Conservation (phyloP, 1,284 basidiomycete genomes). For the Amylostereum chailletii region DNA sequence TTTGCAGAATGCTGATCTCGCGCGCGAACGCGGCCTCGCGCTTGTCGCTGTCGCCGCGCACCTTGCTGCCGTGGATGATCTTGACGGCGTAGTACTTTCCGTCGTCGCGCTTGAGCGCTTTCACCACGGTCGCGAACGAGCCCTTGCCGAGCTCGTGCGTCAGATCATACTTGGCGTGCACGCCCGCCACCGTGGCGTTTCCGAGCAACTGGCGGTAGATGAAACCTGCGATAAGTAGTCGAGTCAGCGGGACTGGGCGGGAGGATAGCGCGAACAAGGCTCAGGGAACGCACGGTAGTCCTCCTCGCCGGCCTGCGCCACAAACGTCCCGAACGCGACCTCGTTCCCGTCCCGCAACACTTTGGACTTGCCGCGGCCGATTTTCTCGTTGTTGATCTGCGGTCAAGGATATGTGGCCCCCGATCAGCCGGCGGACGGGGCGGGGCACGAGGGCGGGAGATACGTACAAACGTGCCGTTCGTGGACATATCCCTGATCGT, state of each 20-base stretch:
- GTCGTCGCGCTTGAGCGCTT: conserved; percentile 50
- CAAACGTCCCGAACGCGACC: conserved; percentile 64
- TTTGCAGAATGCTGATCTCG: conserved; percentile 75
- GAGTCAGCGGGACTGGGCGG: neutral
- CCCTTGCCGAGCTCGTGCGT: conserved; percentile 67
- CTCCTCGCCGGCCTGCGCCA: conserved; percentile 40
- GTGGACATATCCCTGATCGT: conserved; percentile 67
- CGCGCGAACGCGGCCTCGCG: conserved; percentile 41
- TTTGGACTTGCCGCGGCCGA: conserved; percentile 47
- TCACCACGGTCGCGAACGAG: conserved; percentile 74
- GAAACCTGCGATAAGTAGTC: conserved; percentile 26
- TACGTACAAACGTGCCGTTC: conserved; percentile 80
- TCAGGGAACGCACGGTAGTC: conserved; percentile 44
- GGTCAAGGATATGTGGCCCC: neutral
- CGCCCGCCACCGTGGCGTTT: conserved; percentile 36
- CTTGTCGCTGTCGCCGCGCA: conserved; percentile 23
- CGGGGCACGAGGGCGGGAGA: conserved; percentile 3
- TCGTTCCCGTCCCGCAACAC: conserved; percentile 76
- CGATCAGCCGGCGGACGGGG: conserved; percentile 6
- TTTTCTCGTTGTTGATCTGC: conserved; percentile 65
- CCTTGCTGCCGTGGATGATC: conserved; percentile 51
- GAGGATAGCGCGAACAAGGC: neutral
- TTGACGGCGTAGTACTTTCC: conserved; percentile 70
- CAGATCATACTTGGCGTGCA: conserved; percentile 60
- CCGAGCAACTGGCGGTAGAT: conserved; percentile 45